Evolutionary conservation across 257 asterid species (phyloP).

Genomic region (Ligustrum vulgare): DNA sequence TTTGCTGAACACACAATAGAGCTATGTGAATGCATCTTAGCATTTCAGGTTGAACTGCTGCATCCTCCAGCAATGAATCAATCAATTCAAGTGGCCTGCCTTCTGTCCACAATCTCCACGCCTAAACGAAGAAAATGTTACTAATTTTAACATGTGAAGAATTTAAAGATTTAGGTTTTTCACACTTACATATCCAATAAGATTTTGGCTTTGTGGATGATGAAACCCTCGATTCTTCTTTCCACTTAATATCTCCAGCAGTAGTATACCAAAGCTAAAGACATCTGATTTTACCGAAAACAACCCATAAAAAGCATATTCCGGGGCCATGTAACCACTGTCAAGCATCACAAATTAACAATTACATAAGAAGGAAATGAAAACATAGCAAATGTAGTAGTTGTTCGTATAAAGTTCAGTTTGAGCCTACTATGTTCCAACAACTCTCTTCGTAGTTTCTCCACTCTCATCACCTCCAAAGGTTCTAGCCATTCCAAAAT

Average conservation of each 20-base stretch:
- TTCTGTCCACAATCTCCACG: constrained; percentile 44
- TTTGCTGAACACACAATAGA: constrained; percentile 41
- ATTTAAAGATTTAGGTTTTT: background rate
- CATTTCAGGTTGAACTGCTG: constrained; percentile 17
- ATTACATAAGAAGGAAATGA: constrained; percentile 3
- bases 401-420: background rate
- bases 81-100: constrained; percentile 33
- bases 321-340: constrained; percentile 40
- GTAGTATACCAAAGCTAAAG: constrained; percentile 38
- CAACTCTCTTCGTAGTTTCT: constrained; percentile 28
- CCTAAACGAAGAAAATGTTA: constrained; percentile 19
- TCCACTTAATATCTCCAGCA: constrained; percentile 36
- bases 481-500: constrained; percentile 37
- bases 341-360: background rate
- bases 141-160: background rate
- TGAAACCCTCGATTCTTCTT: constrained; percentile 31
- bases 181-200: constrained; percentile 38
- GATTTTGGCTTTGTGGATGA: constrained; percentile 22
- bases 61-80: constrained; percentile 20
- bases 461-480: constrained; percentile 27
- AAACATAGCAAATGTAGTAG: background rate
- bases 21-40: constrained; percentile 36
- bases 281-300: constrained; percentile 37
- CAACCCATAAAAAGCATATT: constrained; percentile 34
- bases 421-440: constrained; percentile 35